Evolutionary conservation across 176 grass and related monocot genomes (phyloP).

Genomic region (Themeda triandra): DNA sequence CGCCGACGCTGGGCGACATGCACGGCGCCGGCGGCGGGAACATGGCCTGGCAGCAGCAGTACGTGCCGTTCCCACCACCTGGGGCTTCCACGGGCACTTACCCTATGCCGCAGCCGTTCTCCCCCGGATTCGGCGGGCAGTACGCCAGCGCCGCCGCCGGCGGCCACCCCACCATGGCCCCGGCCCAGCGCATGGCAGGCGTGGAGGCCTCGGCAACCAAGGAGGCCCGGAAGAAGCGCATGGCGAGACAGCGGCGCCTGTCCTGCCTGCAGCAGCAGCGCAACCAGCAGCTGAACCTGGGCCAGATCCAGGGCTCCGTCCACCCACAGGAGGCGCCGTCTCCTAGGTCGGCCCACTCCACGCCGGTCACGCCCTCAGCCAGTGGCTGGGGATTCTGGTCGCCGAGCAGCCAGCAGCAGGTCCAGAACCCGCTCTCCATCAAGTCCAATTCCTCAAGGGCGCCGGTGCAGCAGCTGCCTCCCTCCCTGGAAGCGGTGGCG

Average conservation of each 20-base stretch:
- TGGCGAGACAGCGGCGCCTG: conserved; percentile 82
- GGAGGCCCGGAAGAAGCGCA: conserved; percentile 91
- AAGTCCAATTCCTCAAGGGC: conserved; percentile 17
- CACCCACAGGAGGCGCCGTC: conserved; percentile 26
- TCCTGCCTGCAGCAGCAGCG: conserved; percentile 66
- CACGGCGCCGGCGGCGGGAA: conserved; percentile 26
- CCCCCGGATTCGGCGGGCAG: conserved; percentile 37
- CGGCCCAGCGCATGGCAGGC: conserved; percentile 27
- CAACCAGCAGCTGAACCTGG: conserved; percentile 37
- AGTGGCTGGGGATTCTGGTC: conserved; percentile 37
- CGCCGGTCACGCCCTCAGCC: conserved; percentile 36
- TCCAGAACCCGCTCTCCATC: conserved; percentile 24
- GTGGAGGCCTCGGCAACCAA: conserved; percentile 57
- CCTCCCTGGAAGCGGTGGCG: conserved; percentile 13
- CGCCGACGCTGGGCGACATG: conserved; percentile 50
- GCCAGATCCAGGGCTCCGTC: conserved; percentile 26
- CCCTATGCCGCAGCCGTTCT: conserved; percentile 37
- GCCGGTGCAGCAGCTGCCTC: conserved; percentile 22
- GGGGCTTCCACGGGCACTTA: conserved; percentile 24
- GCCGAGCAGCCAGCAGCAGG: conserved; percentile 1
- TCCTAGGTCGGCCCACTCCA: conserved; percentile 25
- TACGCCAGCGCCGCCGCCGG: not conserved
- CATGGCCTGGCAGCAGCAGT: conserved; percentile 58
- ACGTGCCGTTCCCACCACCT: conserved; percentile 21
- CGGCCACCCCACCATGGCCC: not conserved